Percentiles rank a stretch among this genome's conserved stretches.
phyloP scores from a whole-genome alignment of 768 basidiomycete genomes.

The Bullera alba region DNA sequence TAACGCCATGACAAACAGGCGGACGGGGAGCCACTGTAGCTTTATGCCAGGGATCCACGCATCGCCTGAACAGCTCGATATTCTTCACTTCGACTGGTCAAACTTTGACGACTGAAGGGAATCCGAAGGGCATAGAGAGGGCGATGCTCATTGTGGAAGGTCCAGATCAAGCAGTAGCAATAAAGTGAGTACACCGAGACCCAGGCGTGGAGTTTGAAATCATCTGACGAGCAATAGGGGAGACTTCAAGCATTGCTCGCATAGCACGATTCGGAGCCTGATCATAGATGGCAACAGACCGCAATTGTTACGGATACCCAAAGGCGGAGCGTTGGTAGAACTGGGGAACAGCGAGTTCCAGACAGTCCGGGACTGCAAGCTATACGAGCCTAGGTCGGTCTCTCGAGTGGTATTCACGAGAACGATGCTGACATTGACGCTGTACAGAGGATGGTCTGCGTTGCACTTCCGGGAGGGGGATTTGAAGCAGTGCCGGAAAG shows the following conservation, averaged over 20 bases:
- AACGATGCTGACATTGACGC: no score
- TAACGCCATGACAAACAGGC: constrained; percentile 17
- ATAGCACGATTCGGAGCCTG: constrained; percentile 32
- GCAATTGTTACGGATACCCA: constrained; percentile 35
- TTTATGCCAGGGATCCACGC: constrained; percentile 43
- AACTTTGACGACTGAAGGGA: constrained; percentile 41
- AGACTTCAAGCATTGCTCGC: constrained; percentile 40
- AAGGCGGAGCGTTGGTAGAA: constrained; percentile 42
- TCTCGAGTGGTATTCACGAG: background rate
- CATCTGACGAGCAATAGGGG: constrained; percentile 25
- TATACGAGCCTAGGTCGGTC: constrained; percentile 44
- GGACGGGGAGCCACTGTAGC: constrained; percentile 38
- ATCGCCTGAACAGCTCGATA: constrained; percentile 38
- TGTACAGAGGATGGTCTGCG: constrained; percentile 44
- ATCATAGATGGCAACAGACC: constrained; percentile 46
- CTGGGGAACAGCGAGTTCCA: constrained; percentile 44
- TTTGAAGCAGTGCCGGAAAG: constrained; percentile 41
- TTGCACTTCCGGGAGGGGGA: constrained; percentile 47
- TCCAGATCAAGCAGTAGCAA: constrained; percentile 38
- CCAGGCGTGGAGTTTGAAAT: background rate
- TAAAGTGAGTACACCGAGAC: constrained; percentile 29
- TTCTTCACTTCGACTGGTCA: constrained; percentile 41
- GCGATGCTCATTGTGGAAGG: constrained; percentile 45
- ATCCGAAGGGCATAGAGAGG: constrained; percentile 34
- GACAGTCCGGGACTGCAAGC: constrained; percentile 38